Base-by-base conservation (phyloP, 164 flowering plant genomes). In the Chimonanthus praecox region DNA sequence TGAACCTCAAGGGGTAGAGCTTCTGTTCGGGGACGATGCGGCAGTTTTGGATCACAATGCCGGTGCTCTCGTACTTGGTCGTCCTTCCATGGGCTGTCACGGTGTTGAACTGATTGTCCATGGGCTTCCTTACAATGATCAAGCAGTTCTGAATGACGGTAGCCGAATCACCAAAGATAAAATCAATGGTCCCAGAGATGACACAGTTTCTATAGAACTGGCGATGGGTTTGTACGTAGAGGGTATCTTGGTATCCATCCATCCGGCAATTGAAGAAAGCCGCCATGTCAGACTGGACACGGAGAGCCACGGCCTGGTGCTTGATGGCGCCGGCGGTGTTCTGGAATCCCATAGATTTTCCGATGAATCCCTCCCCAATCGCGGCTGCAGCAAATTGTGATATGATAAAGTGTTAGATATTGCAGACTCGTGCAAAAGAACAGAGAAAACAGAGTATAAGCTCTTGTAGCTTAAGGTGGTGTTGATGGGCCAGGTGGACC, bases 291-390 rank as follows among this genome's bases (percentile, higher is more conserved):
- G 82, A 76, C 45, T 82, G 81, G 7, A 81, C 84, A 5, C 86
- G 76, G 7, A 87, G 80, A 6, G 90, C 90, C 58, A 87, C 90
- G 0, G 92, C 90, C 70, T 90, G 91, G 76, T 87, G 86, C 46
- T 88, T 89, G 47, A 76, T 82, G 0, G 94, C 84, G 7, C 94
- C 94, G 3, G 92, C 91, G 0, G 88, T 85, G 86, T 90, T 88
- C 50, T 71, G 76, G 73, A 90, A 86, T 70, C 86, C 89, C 82
- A 90, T 87, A 0, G 77, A 58, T 70, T 80, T 86, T 64, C 74
- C 80, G 9, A 86, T 74, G 72, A 89, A 88, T 18, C 87, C 86
- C 1, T 66, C 44, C 6, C 87, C 94, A 5, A 84, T 51, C 0
- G 77, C 87, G 20, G 83, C 90, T 84, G 81, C 68, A 78, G 48